Percentiles rank a stretch among this genome's conserved stretches.
Evolutionary conservation across 371 early-diverging fungal genomes (phyloP).

Genomic region (Pancytospora philotis): DNA sequence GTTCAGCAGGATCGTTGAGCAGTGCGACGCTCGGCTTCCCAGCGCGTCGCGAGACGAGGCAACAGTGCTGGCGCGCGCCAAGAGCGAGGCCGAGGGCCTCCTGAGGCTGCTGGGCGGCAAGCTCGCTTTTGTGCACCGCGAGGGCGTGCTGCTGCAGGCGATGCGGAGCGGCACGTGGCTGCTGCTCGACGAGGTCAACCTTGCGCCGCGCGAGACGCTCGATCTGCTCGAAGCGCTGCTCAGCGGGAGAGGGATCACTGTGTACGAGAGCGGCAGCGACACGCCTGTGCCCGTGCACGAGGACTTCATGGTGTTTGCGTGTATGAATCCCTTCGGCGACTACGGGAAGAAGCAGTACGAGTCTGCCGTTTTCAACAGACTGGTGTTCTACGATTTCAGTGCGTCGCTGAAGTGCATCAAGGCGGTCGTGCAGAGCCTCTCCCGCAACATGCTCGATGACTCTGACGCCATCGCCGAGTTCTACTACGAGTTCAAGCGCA

Average conservation of each 20-base stretch:
- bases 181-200: constrained; percentile 92
- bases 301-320: constrained; percentile 87
- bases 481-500: constrained; percentile 67
- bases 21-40: not conserved
- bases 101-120: constrained; percentile 60
- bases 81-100: not conserved
- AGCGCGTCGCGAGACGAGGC: not conserved
- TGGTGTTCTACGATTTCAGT: constrained; percentile 44
- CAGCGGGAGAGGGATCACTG: constrained; percentile 58
- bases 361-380: constrained; percentile 24
- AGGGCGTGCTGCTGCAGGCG: constrained; percentile 79
- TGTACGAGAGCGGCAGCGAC: constrained; percentile 25
- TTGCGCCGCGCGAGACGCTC: constrained; percentile 82
- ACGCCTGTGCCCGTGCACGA: constrained; percentile 64
- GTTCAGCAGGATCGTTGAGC: not conserved
- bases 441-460: constrained; percentile 22
- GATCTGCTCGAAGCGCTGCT: constrained; percentile 73
- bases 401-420: constrained; percentile 65
- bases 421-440: constrained; percentile 68
- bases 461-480: constrained; percentile 61
- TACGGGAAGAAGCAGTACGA: constrained; percentile 81
- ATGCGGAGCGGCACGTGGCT: constrained; percentile 84
- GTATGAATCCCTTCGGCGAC: constrained; percentile 95
- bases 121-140: constrained; percentile 74
- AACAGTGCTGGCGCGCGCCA: not conserved